Percentiles rank a stretch among this genome's conserved stretches.
These are phyloP conservation scores for Fusarium armeniacum DNA, from an alignment of 2,329 filamentous ascomycete genomes.

Conservation along the genomic window DNA sequence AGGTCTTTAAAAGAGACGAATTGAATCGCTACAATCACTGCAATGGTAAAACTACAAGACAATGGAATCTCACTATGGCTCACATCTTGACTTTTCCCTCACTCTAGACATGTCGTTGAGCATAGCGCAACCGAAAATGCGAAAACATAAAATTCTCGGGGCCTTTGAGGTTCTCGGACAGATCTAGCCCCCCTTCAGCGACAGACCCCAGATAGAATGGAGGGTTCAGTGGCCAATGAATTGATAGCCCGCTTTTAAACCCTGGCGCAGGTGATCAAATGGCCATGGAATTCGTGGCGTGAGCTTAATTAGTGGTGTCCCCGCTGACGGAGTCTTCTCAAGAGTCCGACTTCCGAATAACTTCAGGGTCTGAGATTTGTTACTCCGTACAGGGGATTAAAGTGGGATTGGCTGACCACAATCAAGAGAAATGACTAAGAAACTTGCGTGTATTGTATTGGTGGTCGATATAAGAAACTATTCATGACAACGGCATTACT, in stretches of 20 bases:
- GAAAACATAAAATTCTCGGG: slow-evolving; percentile 7
- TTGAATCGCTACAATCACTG: accelerated
- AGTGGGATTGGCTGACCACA: background rate
- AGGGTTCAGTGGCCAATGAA: background rate
- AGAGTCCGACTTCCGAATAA: slow-evolving; percentile 11
- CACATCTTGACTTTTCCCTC: background rate
- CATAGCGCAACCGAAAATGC: slow-evolving; percentile 6
- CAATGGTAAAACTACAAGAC: background rate
- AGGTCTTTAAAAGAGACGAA: slow-evolving; percentile 4
- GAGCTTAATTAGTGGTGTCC: background rate
- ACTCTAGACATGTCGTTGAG: background rate
- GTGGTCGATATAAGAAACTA: background rate
- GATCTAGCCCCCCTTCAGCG: background rate
- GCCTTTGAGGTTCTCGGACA: slow-evolving; percentile 9
- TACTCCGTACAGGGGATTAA: background rate
- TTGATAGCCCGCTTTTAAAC: slow-evolving; percentile 1
- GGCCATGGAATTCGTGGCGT: background rate
- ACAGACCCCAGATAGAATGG: background rate
- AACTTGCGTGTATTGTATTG: background rate
- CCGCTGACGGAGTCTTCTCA: background rate
- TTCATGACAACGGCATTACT: background rate
- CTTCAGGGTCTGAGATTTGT: slow-evolving; percentile 10
- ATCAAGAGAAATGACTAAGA: accelerated
- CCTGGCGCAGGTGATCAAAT: slow-evolving; percentile 1
- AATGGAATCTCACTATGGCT: background rate